phyloP scores from a whole-genome alignment of 164 flowering plant genomes.

The Houttuynia cordata region DNA sequence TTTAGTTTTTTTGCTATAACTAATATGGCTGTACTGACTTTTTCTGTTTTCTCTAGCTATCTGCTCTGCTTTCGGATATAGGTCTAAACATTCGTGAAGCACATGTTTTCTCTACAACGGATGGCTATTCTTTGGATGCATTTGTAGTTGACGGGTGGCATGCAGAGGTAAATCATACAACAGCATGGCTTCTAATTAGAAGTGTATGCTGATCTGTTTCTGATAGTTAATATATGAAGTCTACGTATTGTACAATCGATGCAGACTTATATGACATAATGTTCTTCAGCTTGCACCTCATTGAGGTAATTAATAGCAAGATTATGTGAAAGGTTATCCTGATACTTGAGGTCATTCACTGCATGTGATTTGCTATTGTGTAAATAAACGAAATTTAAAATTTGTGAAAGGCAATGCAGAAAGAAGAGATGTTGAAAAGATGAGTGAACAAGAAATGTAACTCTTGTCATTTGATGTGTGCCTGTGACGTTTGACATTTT shows the following conservation, averaged over 20 bases:
- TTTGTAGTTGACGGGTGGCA: constrained; percentile 99
- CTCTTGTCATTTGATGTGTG: background rate
- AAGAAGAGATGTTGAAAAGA: background rate
- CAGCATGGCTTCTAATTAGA: background rate
- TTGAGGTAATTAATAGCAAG: background rate
- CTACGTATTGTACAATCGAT: background rate
- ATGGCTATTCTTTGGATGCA: constrained; percentile 95
- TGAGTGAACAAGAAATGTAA: background rate
- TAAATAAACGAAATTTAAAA: too few species aligned
- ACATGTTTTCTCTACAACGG: constrained; percentile 90
- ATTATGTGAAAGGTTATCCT: too few species aligned
- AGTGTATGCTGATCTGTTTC: too few species aligned
- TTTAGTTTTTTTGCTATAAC: background rate
- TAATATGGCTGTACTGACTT: background rate
- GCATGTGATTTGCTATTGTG: background rate
- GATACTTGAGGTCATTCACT: too few species aligned
- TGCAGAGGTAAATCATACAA: constrained; percentile 44
- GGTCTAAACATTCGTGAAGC: constrained; percentile 98
- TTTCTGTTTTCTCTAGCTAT: constrained; percentile 31
- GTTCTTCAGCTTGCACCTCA: background rate
- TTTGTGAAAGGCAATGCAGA: background rate
- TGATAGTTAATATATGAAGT: too few species aligned
- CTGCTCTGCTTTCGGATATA: constrained; percentile 90
- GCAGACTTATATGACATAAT: background rate
- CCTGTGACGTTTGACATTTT: background rate